phyloP scores from a whole-genome alignment of 108 stramenopile genomes.

The Skeletonema marinoi region DNA sequence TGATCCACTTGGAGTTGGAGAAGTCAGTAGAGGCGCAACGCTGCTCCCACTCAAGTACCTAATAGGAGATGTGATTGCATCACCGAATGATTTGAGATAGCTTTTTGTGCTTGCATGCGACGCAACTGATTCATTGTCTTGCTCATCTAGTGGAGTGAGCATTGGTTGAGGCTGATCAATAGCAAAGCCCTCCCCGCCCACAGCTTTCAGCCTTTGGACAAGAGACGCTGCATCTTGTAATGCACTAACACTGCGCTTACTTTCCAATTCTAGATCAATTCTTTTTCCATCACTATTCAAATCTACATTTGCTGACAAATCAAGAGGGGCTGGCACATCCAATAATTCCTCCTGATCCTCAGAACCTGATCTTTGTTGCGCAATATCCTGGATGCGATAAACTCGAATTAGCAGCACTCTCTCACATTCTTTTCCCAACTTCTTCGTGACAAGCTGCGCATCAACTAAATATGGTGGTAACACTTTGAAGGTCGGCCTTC shows the following conservation, averaged over 20 bases:
- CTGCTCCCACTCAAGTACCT: constrained; percentile 55
- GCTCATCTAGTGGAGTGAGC: constrained; percentile 14
- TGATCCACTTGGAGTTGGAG: background rate
- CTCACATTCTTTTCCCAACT: constrained; percentile 57
- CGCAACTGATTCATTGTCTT: constrained; percentile 35
- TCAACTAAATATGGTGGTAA: constrained; percentile 73
- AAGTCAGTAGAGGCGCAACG: constrained; percentile 15
- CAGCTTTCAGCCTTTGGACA: constrained; percentile 58
- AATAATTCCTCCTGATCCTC: constrained; percentile 51
- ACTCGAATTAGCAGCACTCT: constrained; percentile 65
- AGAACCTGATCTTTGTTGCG: constrained; percentile 13
- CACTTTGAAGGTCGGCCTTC: constrained; percentile 21
- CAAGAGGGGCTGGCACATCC: constrained; percentile 37
- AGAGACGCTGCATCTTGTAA: constrained; percentile 58
- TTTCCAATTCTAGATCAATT: constrained; percentile 45
- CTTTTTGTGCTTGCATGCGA: constrained; percentile 45
- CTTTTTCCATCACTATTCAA: constrained; percentile 1
- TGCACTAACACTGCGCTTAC: constrained; percentile 25
- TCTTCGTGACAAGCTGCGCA: constrained; percentile 76
- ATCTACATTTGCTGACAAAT: background rate
- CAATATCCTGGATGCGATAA: constrained; percentile 60
- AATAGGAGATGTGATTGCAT: constrained; percentile 49
- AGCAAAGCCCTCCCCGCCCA: constrained; percentile 43
- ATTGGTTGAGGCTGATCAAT: constrained; percentile 27
- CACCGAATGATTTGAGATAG: constrained; percentile 47